phyloP scores from a whole-genome alignment of 192 early-diverging fungal genomes.

The Linnemannia elongata region DNA sequence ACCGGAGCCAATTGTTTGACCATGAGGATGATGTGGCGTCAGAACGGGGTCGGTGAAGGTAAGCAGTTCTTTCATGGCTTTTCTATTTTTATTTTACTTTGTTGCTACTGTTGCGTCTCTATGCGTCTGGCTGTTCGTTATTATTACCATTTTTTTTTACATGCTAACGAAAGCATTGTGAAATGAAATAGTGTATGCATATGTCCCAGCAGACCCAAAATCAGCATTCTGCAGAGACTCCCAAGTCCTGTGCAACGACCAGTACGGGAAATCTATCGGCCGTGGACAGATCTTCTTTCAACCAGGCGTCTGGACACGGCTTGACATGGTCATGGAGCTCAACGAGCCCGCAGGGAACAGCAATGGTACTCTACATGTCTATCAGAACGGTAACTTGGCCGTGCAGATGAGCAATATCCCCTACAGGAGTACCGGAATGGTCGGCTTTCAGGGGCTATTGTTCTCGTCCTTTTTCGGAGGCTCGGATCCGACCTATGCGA shows the following conservation, averaged over 20 bases:
- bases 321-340: constrained; percentile 60
- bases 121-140: not conserved
- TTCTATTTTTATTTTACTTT: not conserved
- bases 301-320: constrained; percentile 48
- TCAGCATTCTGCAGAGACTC: constrained; percentile 47
- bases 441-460: constrained; percentile 59
- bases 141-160: not conserved
- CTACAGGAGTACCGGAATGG: constrained; percentile 56
- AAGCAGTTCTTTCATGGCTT: not conserved
- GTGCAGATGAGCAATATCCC: constrained; percentile 54
- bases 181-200: constrained; percentile 59
- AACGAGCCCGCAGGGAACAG: constrained; percentile 52
- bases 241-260: constrained; percentile 56
- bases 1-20: constrained; percentile 62
- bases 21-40: constrained; percentile 67
- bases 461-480: constrained; percentile 71
- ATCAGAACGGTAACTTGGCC: constrained; percentile 55
- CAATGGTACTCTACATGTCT: constrained; percentile 61
- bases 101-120: not conserved
- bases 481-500: constrained; percentile 53
- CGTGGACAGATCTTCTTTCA: constrained; percentile 62
- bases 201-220: constrained; percentile 53
- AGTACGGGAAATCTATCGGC: constrained; percentile 66
- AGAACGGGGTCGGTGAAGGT: constrained; percentile 50
- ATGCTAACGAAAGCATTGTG: not conserved